Base-by-base conservation (phyloP, 441 rosid genomes). In the Gossypium lobatum region DNA sequence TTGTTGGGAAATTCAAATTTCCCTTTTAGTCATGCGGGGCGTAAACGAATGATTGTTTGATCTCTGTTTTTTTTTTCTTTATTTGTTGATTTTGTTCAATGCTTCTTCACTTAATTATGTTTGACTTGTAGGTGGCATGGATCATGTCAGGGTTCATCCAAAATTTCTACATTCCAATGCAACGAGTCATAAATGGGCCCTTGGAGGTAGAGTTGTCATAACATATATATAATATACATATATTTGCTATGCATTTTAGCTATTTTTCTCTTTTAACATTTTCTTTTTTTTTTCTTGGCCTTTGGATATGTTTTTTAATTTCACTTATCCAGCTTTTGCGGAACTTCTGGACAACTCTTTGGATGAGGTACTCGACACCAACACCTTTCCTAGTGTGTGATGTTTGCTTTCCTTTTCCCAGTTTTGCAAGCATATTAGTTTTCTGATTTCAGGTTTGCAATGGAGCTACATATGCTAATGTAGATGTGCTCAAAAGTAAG, bases 81-180 rank as follows among this genome's bases (percentile, higher is more conserved):
- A 7, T 23, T 13, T 52, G 8, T 53, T 60, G 18, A 28, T 26
- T 9, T 14, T 20, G 45, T 58, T 28, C 37, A n/a, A 8, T 25
- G 64, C 21, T 16, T 7, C 23, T 17, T 8, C 71, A n/a, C 25
- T 65, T 18, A 14, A 28, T 70, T 26, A 45, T 26, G 28, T 70
- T 73, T 54, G 14, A 61, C 54, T 25, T 83, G 71, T 77, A 95
- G 97, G 89, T 80, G 91, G 95, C 10, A 79, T 90, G 83, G 99
- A 95, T 79, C 99, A 84, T 84, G 98, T 90, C n/a, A 83, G 99
- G 80, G 99, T 93, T 67, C 99, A 95, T 83, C 99, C 98, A 46
- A 95, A 89, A 80, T 95, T 91, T 71, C 75, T 95, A 60, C 99
- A 95, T 84, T 91, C 98, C 34, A 95, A 95, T 77, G 98, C 98